Evolutionary conservation across 2,329 filamentous ascomycete genomes (phyloP).

Genomic region (Clonostachys rhizophaga): DNA sequence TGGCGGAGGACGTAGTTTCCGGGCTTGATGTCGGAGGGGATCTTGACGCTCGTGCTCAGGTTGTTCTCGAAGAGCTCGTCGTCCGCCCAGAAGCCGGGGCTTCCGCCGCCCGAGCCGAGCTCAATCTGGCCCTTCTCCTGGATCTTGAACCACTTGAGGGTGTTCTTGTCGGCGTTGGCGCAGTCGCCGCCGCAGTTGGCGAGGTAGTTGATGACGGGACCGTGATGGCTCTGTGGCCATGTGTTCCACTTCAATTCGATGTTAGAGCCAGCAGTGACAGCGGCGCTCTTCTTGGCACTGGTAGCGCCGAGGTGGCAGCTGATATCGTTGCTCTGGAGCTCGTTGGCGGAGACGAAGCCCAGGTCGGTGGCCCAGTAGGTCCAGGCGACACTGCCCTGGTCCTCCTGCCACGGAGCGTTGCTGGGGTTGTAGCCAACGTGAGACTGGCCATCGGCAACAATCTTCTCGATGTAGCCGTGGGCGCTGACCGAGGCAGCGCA

Average conservation of each 20-base stretch:
- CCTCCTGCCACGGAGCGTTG: slow-evolving; percentile 2
- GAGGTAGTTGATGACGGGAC: slow-evolving; percentile 54
- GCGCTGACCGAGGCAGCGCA: slow-evolving; percentile 3
- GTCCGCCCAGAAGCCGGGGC: slow-evolving; percentile 23
- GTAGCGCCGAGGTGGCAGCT: slow-evolving; percentile 28
- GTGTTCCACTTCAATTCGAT: slow-evolving; percentile 44
- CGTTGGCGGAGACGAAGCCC: slow-evolving; percentile 31
- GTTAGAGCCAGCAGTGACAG: slow-evolving; percentile 9
- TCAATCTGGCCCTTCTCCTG: slow-evolving; percentile 41
- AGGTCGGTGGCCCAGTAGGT: slow-evolving; percentile 11
- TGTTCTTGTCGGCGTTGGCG: slow-evolving; percentile 39
- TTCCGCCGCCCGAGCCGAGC: slow-evolving; percentile 37
- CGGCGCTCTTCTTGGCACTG: slow-evolving; percentile 14
- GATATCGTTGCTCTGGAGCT: slow-evolving; percentile 24
- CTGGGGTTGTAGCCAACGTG: slow-evolving; percentile 6
- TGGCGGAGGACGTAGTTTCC: slow-evolving; percentile 48
- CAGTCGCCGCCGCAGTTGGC: slow-evolving; percentile 46
- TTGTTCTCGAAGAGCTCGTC: slow-evolving; percentile 33
- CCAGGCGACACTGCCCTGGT: slow-evolving; percentile 6
- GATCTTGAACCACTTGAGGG: slow-evolving; percentile 56
- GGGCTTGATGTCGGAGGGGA: slow-evolving; percentile 35
- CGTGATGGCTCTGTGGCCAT: slow-evolving; percentile 58
- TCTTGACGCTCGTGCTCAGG: slow-evolving; percentile 31
- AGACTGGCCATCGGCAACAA: slow-evolving; percentile 2
- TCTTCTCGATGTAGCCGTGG: slow-evolving; percentile 6